phyloP scores from a whole-genome alignment of 163 green algal genomes.

The Volvox carteri region DNA sequence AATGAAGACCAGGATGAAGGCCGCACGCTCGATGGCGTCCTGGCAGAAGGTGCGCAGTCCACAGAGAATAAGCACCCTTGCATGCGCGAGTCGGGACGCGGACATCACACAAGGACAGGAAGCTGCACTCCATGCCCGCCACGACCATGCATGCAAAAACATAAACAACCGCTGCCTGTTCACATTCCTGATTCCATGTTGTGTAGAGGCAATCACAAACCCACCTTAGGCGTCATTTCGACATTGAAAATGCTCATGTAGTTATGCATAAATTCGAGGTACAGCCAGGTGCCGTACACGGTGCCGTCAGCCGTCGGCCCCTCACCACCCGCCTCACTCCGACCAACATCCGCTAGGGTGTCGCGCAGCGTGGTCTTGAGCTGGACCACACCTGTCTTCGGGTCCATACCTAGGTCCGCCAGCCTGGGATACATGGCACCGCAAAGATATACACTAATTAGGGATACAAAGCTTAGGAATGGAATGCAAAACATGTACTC shows the following conservation, averaged over 20 bases:
- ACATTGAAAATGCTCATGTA: not conserved
- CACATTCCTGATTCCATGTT: not conserved
- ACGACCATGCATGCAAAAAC: not conserved
- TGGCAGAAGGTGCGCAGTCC: not conserved
- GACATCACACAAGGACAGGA: not conserved
- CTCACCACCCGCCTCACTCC: not conserved
- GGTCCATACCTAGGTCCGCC: too few relatives aligned
- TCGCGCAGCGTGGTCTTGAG: too few relatives aligned
- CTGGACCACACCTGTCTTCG: too few relatives aligned
- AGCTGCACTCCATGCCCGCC: not conserved
- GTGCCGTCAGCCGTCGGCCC: not conserved
- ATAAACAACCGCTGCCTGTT: not conserved
- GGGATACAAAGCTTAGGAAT: too few relatives aligned
- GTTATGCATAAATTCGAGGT: slow-evolving; percentile 7
- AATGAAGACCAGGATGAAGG: slow-evolving; percentile 11
- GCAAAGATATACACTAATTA: too few relatives aligned
- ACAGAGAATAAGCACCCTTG: not conserved
- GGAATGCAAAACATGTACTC: too few relatives aligned
- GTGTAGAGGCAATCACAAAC: not conserved
- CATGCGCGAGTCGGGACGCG: not conserved
- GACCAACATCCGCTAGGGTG: too few relatives aligned
- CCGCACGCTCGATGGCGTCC: not conserved
- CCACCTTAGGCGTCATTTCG: not conserved
- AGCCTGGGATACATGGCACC: too few relatives aligned
- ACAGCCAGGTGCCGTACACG: slow-evolving; percentile 13